Evolutionary conservation across 106 monocot genomes (phyloP).

Genomic region (Gastrodia elata): DNA sequence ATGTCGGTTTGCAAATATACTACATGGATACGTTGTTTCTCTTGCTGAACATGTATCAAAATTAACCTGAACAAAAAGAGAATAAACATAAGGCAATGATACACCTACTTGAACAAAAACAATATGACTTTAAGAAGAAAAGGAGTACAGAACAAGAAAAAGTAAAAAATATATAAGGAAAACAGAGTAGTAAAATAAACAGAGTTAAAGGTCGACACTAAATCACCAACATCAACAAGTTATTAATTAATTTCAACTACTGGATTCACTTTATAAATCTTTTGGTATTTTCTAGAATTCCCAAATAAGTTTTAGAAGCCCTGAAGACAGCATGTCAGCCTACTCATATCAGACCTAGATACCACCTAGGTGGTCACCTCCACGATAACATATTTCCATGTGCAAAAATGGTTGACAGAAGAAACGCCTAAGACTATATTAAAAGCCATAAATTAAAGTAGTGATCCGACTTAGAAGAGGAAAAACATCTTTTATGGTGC

Average conservation of each 20-base stretch:
- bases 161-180: neutral
- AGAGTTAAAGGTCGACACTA: no score
- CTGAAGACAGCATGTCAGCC: neutral
- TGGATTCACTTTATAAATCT: no score
- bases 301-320: neutral
- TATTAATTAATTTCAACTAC: no score
- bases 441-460: neutral
- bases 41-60: slow-evolving; percentile 93
- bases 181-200: no score
- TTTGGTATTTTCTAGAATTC: neutral
- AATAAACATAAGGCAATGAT: neutral
- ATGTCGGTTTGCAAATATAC: slow-evolving; percentile 87
- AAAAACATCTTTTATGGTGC: neutral
- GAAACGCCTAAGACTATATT: neutral
- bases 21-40: slow-evolving; percentile 83
- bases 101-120: neutral
- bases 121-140: neutral
- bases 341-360: neutral
- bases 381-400: neutral
- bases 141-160: neutral
- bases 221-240: no score
- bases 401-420: neutral
- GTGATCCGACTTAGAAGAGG: neutral
- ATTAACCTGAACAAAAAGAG: slow-evolving; percentile 48
- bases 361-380: neutral